Percentiles rank a stretch among this genome's conserved stretches.
Conservation (phyloP, 2,329 filamentous ascomycete genomes). For the Aureobasidium leucospermi region DNA sequence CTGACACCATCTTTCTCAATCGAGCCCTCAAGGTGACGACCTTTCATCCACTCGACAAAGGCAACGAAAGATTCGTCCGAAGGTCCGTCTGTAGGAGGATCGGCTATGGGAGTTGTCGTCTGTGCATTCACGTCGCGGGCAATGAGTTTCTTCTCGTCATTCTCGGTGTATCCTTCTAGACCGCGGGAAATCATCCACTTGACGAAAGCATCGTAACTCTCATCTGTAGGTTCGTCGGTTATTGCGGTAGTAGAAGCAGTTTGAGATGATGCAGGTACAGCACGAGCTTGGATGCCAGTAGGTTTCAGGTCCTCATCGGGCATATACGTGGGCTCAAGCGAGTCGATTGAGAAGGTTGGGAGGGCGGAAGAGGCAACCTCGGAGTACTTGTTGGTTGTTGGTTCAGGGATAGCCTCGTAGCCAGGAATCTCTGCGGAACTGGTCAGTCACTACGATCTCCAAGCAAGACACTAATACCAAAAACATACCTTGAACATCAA, state of each 20-base stretch:
- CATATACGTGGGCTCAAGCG: slow-evolving; percentile 1
- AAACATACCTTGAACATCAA: not conserved
- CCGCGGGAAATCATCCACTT: not conserved
- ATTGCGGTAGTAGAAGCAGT: not conserved
- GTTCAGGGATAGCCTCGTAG: not conserved
- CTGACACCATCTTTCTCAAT: not conserved
- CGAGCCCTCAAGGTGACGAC: not conserved
- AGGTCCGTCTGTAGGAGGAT: not conserved
- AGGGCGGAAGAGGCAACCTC: not conserved
- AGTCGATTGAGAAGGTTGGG: not conserved
- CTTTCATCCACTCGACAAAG: not conserved
- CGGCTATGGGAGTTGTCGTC: not conserved
- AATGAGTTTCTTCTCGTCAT: not conserved
- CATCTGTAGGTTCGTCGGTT: not conserved
- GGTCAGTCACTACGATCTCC: not conserved
- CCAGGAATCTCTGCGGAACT: not conserved
- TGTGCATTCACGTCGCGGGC: not conserved
- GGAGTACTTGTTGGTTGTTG: not conserved
- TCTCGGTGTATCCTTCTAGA: not conserved
- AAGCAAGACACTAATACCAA: not conserved
- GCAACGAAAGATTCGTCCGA: not conserved
- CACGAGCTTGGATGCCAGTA: not conserved
- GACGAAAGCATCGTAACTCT: not conserved
- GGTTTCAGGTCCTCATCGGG: not conserved
- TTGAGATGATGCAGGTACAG: not conserved